Base-by-base conservation (phyloP, 345 rosid species). In the Excoecaria agallocha region DNA sequence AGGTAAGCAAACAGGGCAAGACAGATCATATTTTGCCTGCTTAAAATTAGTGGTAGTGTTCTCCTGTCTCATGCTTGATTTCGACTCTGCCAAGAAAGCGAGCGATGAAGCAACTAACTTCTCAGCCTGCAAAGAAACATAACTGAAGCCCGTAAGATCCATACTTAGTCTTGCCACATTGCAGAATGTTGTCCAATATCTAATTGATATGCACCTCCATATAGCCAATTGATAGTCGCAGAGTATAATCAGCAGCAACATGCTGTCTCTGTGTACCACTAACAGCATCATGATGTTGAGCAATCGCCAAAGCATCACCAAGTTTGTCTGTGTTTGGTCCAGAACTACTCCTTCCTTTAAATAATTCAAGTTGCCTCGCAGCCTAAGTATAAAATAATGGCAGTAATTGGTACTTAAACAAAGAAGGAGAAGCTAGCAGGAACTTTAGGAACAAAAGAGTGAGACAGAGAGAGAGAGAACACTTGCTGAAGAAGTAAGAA, bases 221-320 rank as follows among this genome's bases (percentile, higher is more conserved):
- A 77, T 88, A 91, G 77, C 98, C 98, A 39, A 91, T 86, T 46
- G 98, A 90, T 65, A 94, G 76, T 76, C 98, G 84, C 76, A 89
- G 82, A 72, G 98, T 94, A 88, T 94, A 94, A 86, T 94, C 98
- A 81, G 90, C 90, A 73, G 97, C 98, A 74, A 94, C 98, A 77
- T 92, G 98, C 81, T 90, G 94, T 80, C 96, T 88, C 83, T 92
- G 81, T 51, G 98, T 94, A 57, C 98, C 97, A 82, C 97, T 92
- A 82, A 94, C 94, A 72, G 97, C 98, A 86, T 94, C 98, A 86
- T 94, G 98, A 79, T 94, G 98, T 81, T 94, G 98, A 76, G 94
- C 96, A 84, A 94, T 82, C 74, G 97, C 91, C 82, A 94, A 83
- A 66, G 97, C 94, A 87, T 92, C 93, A 7, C 90, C 96, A 72